Base-by-base conservation (phyloP, 345 rosid species). In the Lumnitzera racemosa region DNA sequence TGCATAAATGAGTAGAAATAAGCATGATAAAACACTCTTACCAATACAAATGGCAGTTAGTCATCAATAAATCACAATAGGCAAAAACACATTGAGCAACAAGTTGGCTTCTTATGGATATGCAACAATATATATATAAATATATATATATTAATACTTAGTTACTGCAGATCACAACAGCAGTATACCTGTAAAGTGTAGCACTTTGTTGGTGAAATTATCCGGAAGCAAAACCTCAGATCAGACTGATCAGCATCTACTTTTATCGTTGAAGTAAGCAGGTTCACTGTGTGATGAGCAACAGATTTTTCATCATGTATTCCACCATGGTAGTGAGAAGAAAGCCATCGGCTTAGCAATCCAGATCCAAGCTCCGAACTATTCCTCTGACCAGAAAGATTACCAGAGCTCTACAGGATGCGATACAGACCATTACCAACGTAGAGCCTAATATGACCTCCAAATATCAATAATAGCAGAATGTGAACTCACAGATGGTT, bases 261-360 rank as follows among this genome's bases (percentile, higher is more conserved):
- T 79, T 95, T 95, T 57, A 95, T 90, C 46, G 99, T 95, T n/a
- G 99, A 86, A 20, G 99, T 95, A 70, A 95, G 91, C 72, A 95
- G 83, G 83, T 95, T 95, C 74, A 95, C 99, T 2, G 99, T 95
- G 80, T 95, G 99, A 71, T 83, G 99, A 53, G 99, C 98, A 68
- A 85, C 98, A 61, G 99, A 82, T 76, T 95, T 90, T 75, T 95
- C 99, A 83, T 95, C 96, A 57, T 95, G 98, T 51, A 88, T 88
- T 54, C 97, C 97, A 24, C 97, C 96, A 57, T 90, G 96, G 72
- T 84, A 61, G 80, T 90, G 90, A 56, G 98, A 86, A 73, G 96
- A 95, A 63, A 90, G 89, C 99, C 99, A 90, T 56, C 96, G 83
- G 61, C 99, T 84, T 64, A 90, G 79, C 64, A 95, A 68, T 67